A percentile compares a stretch with the other conserved stretches of the same genome.
Conservation (phyloP, 2,329 filamentous ascomycete genomes). For the Monilinia fructicola region DNA sequence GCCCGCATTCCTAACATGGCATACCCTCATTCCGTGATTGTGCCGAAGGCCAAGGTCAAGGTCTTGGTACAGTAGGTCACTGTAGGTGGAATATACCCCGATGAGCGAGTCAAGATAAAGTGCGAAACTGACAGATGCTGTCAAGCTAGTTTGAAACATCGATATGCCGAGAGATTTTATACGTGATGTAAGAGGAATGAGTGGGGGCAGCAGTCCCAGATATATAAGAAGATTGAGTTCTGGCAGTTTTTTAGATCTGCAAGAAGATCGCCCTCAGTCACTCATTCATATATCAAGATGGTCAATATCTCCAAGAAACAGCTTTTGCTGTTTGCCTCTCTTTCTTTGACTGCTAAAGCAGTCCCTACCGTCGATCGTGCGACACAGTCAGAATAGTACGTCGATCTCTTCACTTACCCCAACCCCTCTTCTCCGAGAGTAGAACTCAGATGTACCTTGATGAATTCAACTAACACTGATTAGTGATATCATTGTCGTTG, state of each 20-base stretch:
- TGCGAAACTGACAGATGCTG: not conserved
- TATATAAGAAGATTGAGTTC: slow-evolving; percentile 13
- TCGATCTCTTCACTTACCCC: not conserved
- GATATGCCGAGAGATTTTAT: not conserved
- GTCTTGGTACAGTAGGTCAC: not conserved
- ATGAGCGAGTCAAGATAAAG: not conserved
- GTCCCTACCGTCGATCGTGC: not conserved
- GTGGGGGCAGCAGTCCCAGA: not conserved
- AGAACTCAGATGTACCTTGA: not conserved
- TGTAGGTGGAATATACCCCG: too few species aligned
- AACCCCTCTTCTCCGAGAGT: not conserved
- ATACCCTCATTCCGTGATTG: not conserved
- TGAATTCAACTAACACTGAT: not conserved
- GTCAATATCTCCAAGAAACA: not conserved
- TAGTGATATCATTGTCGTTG: slow-evolving; percentile 18
- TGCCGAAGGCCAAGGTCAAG: not conserved
- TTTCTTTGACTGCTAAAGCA: slow-evolving; percentile 2
- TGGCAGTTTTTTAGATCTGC: not conserved
- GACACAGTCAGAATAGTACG: not conserved
- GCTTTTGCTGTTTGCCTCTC: slow-evolving; percentile 12
- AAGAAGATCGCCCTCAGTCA: not conserved
- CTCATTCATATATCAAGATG: not conserved
- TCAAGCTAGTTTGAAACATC: not conserved
- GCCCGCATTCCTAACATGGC: not conserved
- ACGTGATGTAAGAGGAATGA: not conserved